Base-by-base conservation (phyloP, 1,139 yeast species). In the Yamadazyma friedrichii region DNA sequence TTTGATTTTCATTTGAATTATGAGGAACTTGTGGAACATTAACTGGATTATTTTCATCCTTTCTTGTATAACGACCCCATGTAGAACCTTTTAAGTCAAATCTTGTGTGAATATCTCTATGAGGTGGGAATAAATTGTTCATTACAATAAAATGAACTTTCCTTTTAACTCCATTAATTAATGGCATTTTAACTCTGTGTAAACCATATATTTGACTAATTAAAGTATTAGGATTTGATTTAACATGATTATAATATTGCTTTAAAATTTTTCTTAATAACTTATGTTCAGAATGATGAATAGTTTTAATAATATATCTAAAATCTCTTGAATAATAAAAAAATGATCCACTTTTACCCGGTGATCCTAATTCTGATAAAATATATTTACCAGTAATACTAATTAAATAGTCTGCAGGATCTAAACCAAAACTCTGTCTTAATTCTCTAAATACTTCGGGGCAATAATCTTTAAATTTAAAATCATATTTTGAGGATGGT, bases 121-220 rank as follows among this genome's bases (percentile, higher is more conserved):
- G 91, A 6, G 98, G 96, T 0, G 99, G 98, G 63, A 94, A 93
- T 41, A 94, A 72, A 58, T 94, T 94, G 67, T 94, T 94, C 98
- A 94, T 94, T 34, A 94, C 97, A 42, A 94, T 75, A 53, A 94
- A 93, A 63, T 94, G 96, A 33, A 93, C 88, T 59, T 88, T 91
- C 13, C 54, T 38, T 46, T 94, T 79, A 43, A 75, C 75, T 33
- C 78, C 80, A 38, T 62, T 62, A 29, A 63, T 63, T 16, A 84
- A 80, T 31, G 86, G 96, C 80, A 93, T 82, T 59, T 93, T 91
- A 38, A 94, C 86, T 42, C 99, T 72, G 61, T 94, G 98, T 41
- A 94, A 73, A 0, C 99, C 99, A 62, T 94, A 94, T 59, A 93
- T 89, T 62, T 94, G 98, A 20, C 95, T 85, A 4, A 94, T 68